A percentile compares a stretch with the other conserved stretches of the same genome.
Evolutionary conservation across 768 basidiomycete species (phyloP).

Genomic region (Astraeus odoratus): DNA sequence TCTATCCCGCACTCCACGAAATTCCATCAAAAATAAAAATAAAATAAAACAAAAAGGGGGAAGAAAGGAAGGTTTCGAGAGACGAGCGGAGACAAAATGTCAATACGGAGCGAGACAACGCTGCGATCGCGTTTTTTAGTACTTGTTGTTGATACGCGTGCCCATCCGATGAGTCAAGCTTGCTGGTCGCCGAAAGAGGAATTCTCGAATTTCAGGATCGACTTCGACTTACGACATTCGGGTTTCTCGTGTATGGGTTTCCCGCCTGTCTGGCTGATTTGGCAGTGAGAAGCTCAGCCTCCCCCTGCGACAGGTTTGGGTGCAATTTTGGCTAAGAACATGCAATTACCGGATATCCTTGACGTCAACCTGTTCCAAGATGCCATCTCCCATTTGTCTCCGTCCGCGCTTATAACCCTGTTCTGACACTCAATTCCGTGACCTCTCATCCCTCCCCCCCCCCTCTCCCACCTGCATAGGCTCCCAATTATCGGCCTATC

Average conservation of each 20-base stretch:
- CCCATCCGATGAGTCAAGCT: constrained; percentile 13
- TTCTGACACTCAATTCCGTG: constrained; percentile 7
- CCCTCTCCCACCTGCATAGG: constrained; percentile 26
- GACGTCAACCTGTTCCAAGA: constrained; percentile 16
- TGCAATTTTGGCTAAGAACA: constrained; percentile 14
- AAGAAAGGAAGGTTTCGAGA: background rate
- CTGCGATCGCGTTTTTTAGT: constrained; percentile 4
- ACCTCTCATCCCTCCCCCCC: constrained; percentile 13
- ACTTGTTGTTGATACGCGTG: background rate
- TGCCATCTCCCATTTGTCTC: constrained; percentile 12
- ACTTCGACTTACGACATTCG: constrained; percentile 32
- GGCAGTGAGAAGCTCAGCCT: background rate
- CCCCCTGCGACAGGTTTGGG: constrained; percentile 1
- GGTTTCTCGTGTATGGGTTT: constrained; percentile 28
- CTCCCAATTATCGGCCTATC: constrained; percentile 8
- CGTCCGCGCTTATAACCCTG: constrained; percentile 16
- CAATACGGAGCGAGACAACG: background rate
- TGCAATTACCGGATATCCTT: constrained; percentile 26
- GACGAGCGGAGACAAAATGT: no score
- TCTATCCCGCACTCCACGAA: no score
- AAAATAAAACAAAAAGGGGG: no score
- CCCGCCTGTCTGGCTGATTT: constrained; percentile 14
- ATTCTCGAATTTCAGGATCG: constrained; percentile 10
- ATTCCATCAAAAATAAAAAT: no score
- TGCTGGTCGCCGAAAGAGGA: constrained; percentile 17